A percentile compares a stretch with the other conserved stretches of the same genome.
Conservation (phyloP, 192 early-diverging fungal genomes). For the Helicostylum pulchrum region DNA sequence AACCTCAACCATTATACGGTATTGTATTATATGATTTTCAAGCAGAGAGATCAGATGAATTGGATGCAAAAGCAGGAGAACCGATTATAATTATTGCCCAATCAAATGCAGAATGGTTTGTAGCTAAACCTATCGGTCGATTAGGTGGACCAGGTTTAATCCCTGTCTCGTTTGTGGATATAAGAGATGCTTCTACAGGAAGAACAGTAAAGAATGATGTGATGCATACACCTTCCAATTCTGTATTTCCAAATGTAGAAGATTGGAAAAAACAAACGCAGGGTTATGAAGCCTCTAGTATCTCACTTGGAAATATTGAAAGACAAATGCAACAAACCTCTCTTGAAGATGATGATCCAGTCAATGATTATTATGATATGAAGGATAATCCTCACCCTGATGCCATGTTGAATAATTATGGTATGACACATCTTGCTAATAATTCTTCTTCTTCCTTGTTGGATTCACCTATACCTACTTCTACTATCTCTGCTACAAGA, state of each 20-base stretch:
- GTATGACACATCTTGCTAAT: slow-evolving; percentile 19
- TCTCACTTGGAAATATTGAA: slow-evolving; percentile 22
- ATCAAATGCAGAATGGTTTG: slow-evolving; percentile 76
- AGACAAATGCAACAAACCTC: slow-evolving; percentile 3
- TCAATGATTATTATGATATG: not conserved
- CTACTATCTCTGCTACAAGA: not conserved
- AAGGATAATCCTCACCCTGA: slow-evolving; percentile 2
- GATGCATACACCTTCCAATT: slow-evolving; percentile 37
- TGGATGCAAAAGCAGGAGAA: slow-evolving; percentile 67
- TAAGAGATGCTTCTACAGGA: slow-evolving; percentile 67
- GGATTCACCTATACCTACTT: not conserved
- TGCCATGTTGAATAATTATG: slow-evolving; percentile 19
- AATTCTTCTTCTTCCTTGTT: not conserved
- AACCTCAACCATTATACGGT: slow-evolving; percentile 48
- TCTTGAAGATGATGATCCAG: not conserved
- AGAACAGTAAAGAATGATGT: slow-evolving; percentile 61
- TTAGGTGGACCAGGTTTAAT: slow-evolving; percentile 68
- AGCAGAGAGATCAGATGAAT: slow-evolving; percentile 69
- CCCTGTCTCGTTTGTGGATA: slow-evolving; percentile 72
- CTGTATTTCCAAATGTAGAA: slow-evolving; percentile 58
- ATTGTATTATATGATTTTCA: slow-evolving; percentile 73
- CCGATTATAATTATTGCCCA: slow-evolving; percentile 75
- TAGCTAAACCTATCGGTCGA: slow-evolving; percentile 65
- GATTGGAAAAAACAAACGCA: slow-evolving; percentile 64
- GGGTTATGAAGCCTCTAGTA: slow-evolving; percentile 52